A percentile compares a stretch with the other conserved stretches of the same genome.
These are phyloP conservation scores for Fusarium tuaranense DNA, from an alignment of 2,329 filamentous ascomycete species.

Conservation along the genomic window DNA sequence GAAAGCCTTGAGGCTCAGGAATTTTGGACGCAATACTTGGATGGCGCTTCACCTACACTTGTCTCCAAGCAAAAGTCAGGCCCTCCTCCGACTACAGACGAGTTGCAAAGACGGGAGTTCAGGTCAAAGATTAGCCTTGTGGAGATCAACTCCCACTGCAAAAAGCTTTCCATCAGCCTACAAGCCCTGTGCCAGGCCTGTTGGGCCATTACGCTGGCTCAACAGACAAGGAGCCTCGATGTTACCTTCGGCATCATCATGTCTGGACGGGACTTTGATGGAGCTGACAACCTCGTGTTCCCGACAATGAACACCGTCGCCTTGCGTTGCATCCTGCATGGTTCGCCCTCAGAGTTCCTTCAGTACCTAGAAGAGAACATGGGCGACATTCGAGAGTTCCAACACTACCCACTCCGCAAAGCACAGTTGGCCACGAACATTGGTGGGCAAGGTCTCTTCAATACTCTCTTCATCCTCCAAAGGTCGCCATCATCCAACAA, in stretches of 20 bases:
- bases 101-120: constrained; percentile 29
- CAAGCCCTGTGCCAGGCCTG: constrained; percentile 82
- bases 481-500: constrained; percentile 42
- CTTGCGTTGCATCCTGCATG: constrained; percentile 79
- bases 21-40: constrained; percentile 81
- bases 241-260: constrained; percentile 86
- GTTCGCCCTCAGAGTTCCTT: constrained; percentile 72
- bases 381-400: constrained; percentile 73
- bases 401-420: constrained; percentile 82
- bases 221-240: constrained; percentile 73
- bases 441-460: constrained; percentile 59
- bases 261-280: constrained; percentile 83
- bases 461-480: constrained; percentile 69
- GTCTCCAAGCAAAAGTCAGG: constrained; percentile 30
- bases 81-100: background rate
- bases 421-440: constrained; percentile 62
- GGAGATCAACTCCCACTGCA: constrained; percentile 69
- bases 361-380: constrained; percentile 79
- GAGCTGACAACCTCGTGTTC: constrained; percentile 77
- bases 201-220: constrained; percentile 79
- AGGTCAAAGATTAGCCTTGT: background rate
- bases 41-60: constrained; percentile 57
- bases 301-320: constrained; percentile 94
- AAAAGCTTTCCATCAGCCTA: constrained; percentile 73
- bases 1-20: constrained; percentile 41